These are phyloP conservation scores for Claviceps sp. DNA, from an alignment of 2,329 filamentous ascomycete species.

Conservation along the genomic window DNA sequence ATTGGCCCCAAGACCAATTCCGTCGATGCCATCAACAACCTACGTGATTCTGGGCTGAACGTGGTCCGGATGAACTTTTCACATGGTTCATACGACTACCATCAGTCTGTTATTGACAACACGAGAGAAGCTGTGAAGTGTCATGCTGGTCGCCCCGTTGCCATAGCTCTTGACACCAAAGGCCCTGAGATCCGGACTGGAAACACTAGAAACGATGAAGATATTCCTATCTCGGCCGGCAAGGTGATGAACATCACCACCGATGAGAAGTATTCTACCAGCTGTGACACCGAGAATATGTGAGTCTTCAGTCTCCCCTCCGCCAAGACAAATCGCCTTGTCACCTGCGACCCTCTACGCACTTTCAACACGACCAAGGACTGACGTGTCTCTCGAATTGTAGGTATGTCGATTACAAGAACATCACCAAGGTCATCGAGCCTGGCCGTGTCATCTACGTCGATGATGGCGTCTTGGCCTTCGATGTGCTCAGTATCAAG, in stretches of 20 bases:
- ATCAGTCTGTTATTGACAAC: slow-evolving; percentile 97
- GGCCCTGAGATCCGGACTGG: slow-evolving; percentile 49
- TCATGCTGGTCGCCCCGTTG: slow-evolving; percentile 72
- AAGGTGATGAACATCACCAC: slow-evolving; percentile 91
- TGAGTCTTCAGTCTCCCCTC: slow-evolving; percentile 31
- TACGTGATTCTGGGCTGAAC: slow-evolving; percentile 84
- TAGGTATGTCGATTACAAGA: slow-evolving; percentile 98
- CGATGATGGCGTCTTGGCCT: slow-evolving; percentile 93
- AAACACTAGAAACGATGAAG: slow-evolving; percentile 70
- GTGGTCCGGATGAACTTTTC: slow-evolving; percentile 99
- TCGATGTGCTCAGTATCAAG: slow-evolving; percentile 77
- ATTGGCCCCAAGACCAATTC: slow-evolving; percentile 99
- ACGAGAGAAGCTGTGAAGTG: slow-evolving; percentile 71
- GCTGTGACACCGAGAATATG: slow-evolving; percentile 88
- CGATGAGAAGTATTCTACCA: slow-evolving; percentile 77
- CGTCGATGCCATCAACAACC: slow-evolving; percentile 88
- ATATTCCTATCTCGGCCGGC: slow-evolving; percentile 74
- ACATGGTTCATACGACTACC: slow-evolving; percentile 74
- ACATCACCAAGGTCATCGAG: slow-evolving; percentile 97
- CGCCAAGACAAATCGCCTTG: neutral
- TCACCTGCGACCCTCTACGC: neutral
- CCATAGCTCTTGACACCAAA: slow-evolving; percentile 78
- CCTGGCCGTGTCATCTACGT: slow-evolving; percentile 91
- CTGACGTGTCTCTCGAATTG: neutral
- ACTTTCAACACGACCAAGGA: neutral